Evolutionary conservation across 2,329 filamentous ascomycete species (phyloP), one percentile per base, ranked within the genome.

Genomic region (Colletotrichum phormii): DNA sequence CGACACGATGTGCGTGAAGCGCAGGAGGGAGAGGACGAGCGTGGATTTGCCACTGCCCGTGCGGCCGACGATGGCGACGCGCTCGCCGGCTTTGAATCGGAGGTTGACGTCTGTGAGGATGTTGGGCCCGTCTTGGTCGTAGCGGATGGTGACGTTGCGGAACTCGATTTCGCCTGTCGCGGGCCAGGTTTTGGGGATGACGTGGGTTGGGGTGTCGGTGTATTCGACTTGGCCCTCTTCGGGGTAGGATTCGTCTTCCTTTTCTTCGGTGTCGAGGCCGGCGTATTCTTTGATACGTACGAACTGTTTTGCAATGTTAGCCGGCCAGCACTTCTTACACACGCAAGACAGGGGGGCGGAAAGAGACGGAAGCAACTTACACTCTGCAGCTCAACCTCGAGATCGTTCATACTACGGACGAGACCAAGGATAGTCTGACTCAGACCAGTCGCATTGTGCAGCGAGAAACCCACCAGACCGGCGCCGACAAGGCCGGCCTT

Each of bases 1-100:
- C 0, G 84, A 85, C 13, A 87, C 82, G 46, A 88, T 82, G 72
- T 88, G 82, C 3, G 87, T 88, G 75, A 89, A 89, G 18, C 87
- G 86, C 15, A 91, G 81, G 4, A 91, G 79, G 0, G 89, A 90
- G 5, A 91, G 80, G 0, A 89, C 85, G 7, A 89, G 77, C 0
- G 94, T 97, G 63, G 92, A 95, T 81, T 97, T 97, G 4, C 95
- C 95, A 5, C 93, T 95, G 0, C 93, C 92, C 0, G 94, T 97
- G 11, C 94, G 90, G 2, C 95, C 95, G 12, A 95, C 93, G 24
- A 97, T 87, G 0, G 94, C 94, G 0, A 94, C 94, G 63, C 93
- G 92, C 66, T 93, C 92, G 1, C 94, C 94, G 0, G 92, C 93
- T 13, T 82, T 84, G 73, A 89, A 87, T 42, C 83, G 84, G 57